Evolutionary conservation across 1,284 basidiomycete species (phyloP), one percentile per base, ranked within the genome.

Genomic region (Ganoderma lucidum): DNA sequence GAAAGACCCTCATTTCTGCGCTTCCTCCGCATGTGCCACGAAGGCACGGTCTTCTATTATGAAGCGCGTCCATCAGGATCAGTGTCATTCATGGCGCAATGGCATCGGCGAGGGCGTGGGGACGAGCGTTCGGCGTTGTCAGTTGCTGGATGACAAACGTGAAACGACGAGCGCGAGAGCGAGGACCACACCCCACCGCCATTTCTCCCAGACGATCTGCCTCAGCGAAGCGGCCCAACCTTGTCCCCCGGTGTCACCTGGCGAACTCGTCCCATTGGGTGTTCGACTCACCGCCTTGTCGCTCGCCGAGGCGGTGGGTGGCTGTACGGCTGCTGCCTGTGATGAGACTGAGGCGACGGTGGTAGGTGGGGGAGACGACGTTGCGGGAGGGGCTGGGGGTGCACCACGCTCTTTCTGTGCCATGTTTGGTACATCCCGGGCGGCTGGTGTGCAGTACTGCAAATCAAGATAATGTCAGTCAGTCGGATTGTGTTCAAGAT

Each of bases 351-450:
- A 72, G 68, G 73, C 19, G 44, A 72, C 44, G 62, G 64, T 23
- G 15, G 74, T 58, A 35, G 73, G 62, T 32, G 75, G 45, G 8
- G 73, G 64, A 35, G 78, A 68, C 19, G 73, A 56, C 23, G 74
- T 51, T 14, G 70, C 63, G 41, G 70, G 37, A 51, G 77, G 70
- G 32, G 78, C 66, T 23, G 86, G 84, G 6, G 85, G 75, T 62
- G 83, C 84, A 8, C 90, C 91, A 63, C 86, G 85, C 75, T 92
- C 92, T 75, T 85, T 88, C 79, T 92, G 86, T 42, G 92, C 95
- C 95, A 97, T 97, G 81, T 96, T 96, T 1, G 95, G 95, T 28
- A 96, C 81, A 76, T 95, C 90, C 64, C 86, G 90, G 77, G 88
- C 86, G 37, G 83, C 80, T 15, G 89, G 85, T 42, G 87, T 86